Base-by-base conservation (phyloP, 805 yeast species). In the Cyberlindnera sargentensis region DNA sequence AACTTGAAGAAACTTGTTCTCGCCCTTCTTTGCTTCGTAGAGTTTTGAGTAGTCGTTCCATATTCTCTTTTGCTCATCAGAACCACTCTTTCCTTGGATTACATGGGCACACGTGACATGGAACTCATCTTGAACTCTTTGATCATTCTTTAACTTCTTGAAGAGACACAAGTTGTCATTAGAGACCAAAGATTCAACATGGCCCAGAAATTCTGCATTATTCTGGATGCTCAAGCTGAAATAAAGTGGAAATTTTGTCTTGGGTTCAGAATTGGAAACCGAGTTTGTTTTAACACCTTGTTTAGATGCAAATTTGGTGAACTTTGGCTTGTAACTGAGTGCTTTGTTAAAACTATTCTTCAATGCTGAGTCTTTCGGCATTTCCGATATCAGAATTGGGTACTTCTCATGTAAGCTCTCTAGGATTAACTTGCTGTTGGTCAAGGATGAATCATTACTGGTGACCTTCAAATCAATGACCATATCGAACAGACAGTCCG, bases 41-140 rank as follows among this genome's bases (percentile, higher is more conserved):
- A 45, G 44, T 5, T 55, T 43, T 27, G 47, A 30, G 43, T 52
- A 63, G 28, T 48, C 45, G 7, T 54, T 47, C 70, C 66, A 60
- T 30, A 63, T 41, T 9, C 42, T 39, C 41, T 53, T 61, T 15
- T 52, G 60, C 8, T 39, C 34, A 1, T 43, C 48, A n/a, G 55
- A 42, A 2, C 67, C 65, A 37, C 42, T 58, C 30, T 63, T 65
- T 3, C 60, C 55, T 36, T 61, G 65, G 25, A 47, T 43, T 0
- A 59, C 48, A 55, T 84, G 95, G 4, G 76, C 68, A 36, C 84
- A 56, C 0, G 95, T 87, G 3, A 85, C 73, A 56, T 86, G 95
- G 50, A 84, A 80, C 28, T 68, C 68, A 0, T 56, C 40, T 49
- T 79, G 86, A 1, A 82, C 58, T 31, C 79, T 61, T 1, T 61